Evolutionary conservation across 176 grass and related monocot species (phyloP).

Genomic region (Juncus inflexus): DNA sequence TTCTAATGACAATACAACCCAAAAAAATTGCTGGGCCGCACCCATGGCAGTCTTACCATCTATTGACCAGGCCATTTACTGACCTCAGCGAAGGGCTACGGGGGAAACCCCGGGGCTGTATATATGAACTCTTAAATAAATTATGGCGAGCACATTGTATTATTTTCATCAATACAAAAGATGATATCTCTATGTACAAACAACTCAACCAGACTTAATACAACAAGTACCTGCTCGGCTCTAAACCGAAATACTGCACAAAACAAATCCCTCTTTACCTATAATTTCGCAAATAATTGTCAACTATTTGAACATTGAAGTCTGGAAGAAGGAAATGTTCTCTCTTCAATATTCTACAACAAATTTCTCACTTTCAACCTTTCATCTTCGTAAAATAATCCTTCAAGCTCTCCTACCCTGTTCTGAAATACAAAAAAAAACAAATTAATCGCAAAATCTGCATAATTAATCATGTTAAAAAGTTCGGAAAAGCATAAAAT

Average conservation of each 20-base stretch:
- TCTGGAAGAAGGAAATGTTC: neutral
- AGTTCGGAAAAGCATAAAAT: neutral
- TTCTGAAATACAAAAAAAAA: slow-evolving; percentile 4
- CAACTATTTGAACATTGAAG: neutral
- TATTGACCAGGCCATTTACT: no score
- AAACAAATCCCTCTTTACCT: slow-evolving; percentile 4
- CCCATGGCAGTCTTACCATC: no score
- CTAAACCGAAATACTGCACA: neutral
- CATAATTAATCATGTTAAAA: neutral
- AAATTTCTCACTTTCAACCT: slow-evolving; percentile 1
- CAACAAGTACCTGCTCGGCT: neutral
- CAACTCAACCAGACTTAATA: neutral
- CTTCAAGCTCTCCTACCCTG: slow-evolving; percentile 6
- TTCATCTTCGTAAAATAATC: neutral
- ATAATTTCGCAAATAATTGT: slow-evolving; percentile 1
- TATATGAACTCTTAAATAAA: no score
- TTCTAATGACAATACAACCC: no score
- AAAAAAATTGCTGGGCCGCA: no score
- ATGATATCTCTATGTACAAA: slow-evolving; percentile 13
- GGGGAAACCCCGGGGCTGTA: no score
- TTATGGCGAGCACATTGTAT: slow-evolving; percentile 14
- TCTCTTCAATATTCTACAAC: neutral
- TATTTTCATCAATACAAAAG: slow-evolving; percentile 9
- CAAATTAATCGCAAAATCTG: neutral
- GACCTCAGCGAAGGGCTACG: no score